Evolutionary conservation across 176 grass and related monocot species (phyloP), one percentile per base, ranked within the genome.

Genomic region (Eragrostis curvula): DNA sequence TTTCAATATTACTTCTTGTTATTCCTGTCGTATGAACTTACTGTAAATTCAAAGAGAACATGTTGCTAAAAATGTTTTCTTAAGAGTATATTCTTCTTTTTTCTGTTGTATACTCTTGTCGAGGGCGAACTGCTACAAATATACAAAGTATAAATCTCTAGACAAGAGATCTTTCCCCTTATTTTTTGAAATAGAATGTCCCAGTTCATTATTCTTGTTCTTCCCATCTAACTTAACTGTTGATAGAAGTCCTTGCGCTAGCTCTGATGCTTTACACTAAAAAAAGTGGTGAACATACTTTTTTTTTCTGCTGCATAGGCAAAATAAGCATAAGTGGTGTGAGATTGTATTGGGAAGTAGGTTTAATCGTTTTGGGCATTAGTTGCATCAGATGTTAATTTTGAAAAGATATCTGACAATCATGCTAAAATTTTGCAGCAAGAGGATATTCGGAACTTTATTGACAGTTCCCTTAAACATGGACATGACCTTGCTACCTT

Each of bases 391-490:
- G 66, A 28, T 74, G 17, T 73, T 70, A 43, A 18, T 30, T 70
- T 84, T 79, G 52, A 76, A 15, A 13, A 51, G 21, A 60, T 68
- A 51, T 57, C 58, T 92, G 50, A 91, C 30, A 47, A 46, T 59
- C 17, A 42, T 53, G 32, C 55, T 62, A 79, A 70, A 83, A 77
- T 53, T 89, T 88, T 90, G 79, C 93, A 99, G 97, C 97, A 99
- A 99, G 97, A 99, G 74, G 97, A 99, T 75, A 92, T 96, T 80
- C 75, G 93, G 46, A 99, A 88, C 90, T 94, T 88, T 73, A 96
- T 99, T 79, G 97, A 99, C 40, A 81, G 87, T 90, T 96, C 91
- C 42, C 67, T 99, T 80, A 99, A 99, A 81, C 87, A 53, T 44
- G 93, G 93, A 8, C 73, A 84, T 68, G 87, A 94, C 40, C 89